Percentiles rank a stretch among this genome's conserved stretches.
These are phyloP conservation scores for Vitis hybrid DNA, from an alignment of 177 flowering plant species.

Conservation along the genomic window DNA sequence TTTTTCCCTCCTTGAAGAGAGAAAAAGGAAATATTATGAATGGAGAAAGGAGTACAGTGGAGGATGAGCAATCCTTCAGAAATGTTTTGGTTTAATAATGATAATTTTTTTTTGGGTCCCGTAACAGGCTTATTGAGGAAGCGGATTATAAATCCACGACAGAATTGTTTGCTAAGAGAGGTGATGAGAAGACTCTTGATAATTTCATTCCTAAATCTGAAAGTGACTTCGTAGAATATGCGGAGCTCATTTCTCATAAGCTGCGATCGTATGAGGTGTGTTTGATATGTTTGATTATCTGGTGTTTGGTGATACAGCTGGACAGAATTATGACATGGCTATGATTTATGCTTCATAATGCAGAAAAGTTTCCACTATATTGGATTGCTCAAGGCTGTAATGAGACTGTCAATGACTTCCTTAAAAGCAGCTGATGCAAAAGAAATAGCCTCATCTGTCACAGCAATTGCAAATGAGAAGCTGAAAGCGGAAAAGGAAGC, in stretches of 20 bases:
- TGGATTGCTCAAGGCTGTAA: conserved; percentile 76
- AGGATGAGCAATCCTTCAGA: too few relatives aligned
- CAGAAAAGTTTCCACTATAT: conserved; percentile 96
- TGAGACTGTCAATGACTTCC: conserved; percentile 75
- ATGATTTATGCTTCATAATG: neutral
- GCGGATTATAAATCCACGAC: conserved; percentile 80
- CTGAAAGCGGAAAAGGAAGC: conserved; percentile 92
- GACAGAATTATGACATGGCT: neutral
- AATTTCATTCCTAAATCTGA: conserved; percentile 95
- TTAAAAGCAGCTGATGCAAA: conserved; percentile 91
- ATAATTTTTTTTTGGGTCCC: too few relatives aligned
- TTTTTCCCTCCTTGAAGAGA: too few relatives aligned
- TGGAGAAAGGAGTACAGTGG: too few relatives aligned
- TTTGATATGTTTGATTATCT: neutral
- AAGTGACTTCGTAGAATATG: conserved; percentile 85
- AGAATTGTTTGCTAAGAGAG: conserved; percentile 72
- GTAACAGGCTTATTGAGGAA: conserved; percentile 85
- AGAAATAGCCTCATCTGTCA: conserved; percentile 80
- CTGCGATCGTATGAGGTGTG: conserved; percentile 81
- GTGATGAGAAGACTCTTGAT: conserved; percentile 77
- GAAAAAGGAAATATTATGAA: too few relatives aligned
- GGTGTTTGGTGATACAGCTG: too few relatives aligned
- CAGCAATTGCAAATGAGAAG: conserved; percentile 91
- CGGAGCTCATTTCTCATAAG: conserved; percentile 78
- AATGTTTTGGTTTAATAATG: too few relatives aligned